A percentile compares a stretch with the other conserved stretches of the same genome.
phyloP scores from a whole-genome alignment of 768 basidiomycete genomes.

The Tulasnella sp. region DNA sequence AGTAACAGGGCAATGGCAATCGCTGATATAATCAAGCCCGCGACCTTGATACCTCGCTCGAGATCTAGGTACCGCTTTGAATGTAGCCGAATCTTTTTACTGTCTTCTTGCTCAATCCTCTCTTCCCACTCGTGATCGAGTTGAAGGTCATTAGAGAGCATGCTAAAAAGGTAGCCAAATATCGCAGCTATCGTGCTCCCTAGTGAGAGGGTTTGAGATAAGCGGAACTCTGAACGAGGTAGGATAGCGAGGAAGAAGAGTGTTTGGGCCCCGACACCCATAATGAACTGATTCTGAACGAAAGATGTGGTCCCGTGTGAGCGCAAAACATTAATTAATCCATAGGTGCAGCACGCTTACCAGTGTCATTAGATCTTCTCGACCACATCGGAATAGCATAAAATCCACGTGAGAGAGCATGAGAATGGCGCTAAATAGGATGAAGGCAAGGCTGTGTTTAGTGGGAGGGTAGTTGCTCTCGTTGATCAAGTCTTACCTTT shows the following conservation, averaged over 20 bases:
- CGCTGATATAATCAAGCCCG: not conserved
- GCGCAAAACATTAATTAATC: not conserved
- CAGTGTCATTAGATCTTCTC: not conserved
- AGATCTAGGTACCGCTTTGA: not conserved
- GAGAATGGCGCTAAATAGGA: not conserved
- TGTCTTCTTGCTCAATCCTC: not conserved
- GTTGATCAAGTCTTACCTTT: not conserved
- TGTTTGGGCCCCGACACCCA: not conserved
- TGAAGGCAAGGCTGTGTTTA: not conserved
- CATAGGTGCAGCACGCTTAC: not conserved
- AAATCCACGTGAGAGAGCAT: not conserved
- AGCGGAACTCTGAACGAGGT: not conserved
- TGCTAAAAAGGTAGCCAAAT: not conserved
- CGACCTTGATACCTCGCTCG: not conserved
- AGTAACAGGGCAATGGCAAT: not conserved
- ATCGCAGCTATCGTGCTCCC: not conserved
- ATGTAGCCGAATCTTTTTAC: not conserved
- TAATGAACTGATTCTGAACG: not conserved
- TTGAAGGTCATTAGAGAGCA: not conserved
- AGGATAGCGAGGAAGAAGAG: slow-evolving; percentile 12
- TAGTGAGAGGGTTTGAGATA: not conserved
- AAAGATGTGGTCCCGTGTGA: not conserved
- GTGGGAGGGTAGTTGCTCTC: not conserved
- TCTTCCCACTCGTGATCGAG: not conserved
- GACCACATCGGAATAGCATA: not conserved